Evolutionary conservation across 2,329 filamentous ascomycete species (phyloP).

Genomic region (Fusarium anguioides): DNA sequence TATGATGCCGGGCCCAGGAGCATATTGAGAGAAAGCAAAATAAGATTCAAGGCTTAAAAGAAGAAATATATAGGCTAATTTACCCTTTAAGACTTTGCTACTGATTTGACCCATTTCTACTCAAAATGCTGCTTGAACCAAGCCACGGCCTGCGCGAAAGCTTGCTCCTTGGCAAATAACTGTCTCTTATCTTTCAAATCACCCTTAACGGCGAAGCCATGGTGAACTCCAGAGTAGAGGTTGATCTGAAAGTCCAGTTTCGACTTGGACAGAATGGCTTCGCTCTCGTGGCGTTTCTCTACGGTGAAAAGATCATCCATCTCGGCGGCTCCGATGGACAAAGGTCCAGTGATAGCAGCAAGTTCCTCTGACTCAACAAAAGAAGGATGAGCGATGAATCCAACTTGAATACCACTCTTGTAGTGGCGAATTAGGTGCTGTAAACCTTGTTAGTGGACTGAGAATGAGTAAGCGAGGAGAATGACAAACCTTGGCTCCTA

Average conservation of each 20-base stretch:
- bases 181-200: constrained; percentile 65
- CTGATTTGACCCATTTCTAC: neutral
- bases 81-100: rapidly evolving
- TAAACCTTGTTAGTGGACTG: neutral
- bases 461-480: rapidly evolving
- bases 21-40: too few species aligned
- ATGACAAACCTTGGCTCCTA: constrained; percentile 71
- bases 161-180: constrained; percentile 82
- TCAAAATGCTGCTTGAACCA: constrained; percentile 67
- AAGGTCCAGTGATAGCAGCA: constrained; percentile 70
- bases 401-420: constrained; percentile 72
- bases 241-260: constrained; percentile 78
- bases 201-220: constrained; percentile 80
- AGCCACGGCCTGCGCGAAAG: constrained; percentile 78
- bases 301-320: constrained; percentile 73
- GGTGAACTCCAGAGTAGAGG: constrained; percentile 75
- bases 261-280: constrained; percentile 67
- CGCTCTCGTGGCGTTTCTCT: constrained; percentile 72
- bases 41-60: too few species aligned
- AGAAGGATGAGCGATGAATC: constrained; percentile 80
- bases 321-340: constrained; percentile 75
- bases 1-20: neutral
- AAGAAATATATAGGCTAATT: too few species aligned
- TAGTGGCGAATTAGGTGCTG: constrained; percentile 75
- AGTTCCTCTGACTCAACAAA: constrained; percentile 78